phyloP scores from a whole-genome alignment of 768 basidiomycete genomes.

The Pleurotus salmoneostramineus region DNA sequence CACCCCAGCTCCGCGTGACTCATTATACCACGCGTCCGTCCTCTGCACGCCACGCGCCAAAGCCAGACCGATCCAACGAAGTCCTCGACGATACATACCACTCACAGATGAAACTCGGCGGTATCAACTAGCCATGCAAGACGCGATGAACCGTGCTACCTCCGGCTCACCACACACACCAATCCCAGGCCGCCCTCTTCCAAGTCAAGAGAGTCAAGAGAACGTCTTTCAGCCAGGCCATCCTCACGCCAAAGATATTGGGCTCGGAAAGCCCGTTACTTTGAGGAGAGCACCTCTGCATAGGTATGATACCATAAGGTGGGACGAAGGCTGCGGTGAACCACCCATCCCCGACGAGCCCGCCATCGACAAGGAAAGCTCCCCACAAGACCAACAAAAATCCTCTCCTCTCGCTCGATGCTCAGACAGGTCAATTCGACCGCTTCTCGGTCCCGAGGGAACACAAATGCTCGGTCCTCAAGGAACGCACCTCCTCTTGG shows the following conservation, averaged over 20 bases:
- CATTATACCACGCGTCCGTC: constrained; percentile 4
- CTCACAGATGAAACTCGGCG: neutral
- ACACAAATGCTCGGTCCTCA: constrained; percentile 1
- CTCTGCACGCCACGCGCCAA: constrained; percentile 2
- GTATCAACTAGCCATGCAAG: neutral
- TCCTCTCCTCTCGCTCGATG: neutral
- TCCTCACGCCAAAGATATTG: neutral
- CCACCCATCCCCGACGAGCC: neutral
- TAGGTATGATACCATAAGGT: constrained; percentile 5
- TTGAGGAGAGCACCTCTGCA: neutral
- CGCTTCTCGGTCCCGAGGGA: constrained; percentile 1
- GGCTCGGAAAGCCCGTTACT: neutral
- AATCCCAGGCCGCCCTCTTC: neutral
- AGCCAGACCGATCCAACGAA: neutral
- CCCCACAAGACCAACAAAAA: too few species aligned
- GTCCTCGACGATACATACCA: neutral
- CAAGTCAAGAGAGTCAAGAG: neutral
- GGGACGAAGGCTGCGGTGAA: constrained; percentile 6
- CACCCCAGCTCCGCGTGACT: constrained; percentile 5
- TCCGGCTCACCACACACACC: neutral
- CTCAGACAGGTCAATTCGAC: neutral
- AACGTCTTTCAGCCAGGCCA: neutral
- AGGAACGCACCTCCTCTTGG: constrained; percentile 3
- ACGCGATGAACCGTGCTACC: neutral
- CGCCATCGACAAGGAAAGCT: neutral